Base-by-base conservation (phyloP, 108 stramenopile genomes). In the Epipyxis sp. region DNA sequence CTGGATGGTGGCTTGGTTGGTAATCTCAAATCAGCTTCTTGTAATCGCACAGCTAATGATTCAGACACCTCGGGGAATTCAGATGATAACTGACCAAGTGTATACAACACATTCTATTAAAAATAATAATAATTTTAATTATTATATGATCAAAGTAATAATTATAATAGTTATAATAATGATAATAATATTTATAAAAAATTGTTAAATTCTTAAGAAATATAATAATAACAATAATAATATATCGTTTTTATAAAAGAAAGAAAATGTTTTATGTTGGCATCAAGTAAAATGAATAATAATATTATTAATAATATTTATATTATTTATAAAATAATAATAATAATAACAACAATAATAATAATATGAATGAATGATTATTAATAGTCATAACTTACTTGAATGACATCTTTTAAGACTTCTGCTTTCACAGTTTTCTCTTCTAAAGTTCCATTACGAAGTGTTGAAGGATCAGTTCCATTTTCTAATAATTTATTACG, bases 31-130 rank as follows among this genome's bases (percentile, higher is more conserved):
- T 65, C 61, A 29, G 61, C 61, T 6, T 65, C 61, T 37, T 10
- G 34, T 37, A 65, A 25, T 32, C 61, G 61, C 61, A 32, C 20
- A 32, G 61, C 35, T 10, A 91, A 78, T 27, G 71, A 80, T 42
- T 90, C 87, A 30, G 82, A 77, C 32, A 91, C 84, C 69, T 90
- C 89, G 25, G 89, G 89, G 59, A 90, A 91, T 86, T 91, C 89
- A 39, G 85, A 71, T 40, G 85, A 81, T 44, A 91, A 87, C 79
- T 91, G 89, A 0, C 87, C 80, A 1, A 91, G 81, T 29, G 90
- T 82, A 82, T 87, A 81, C 46, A 87, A 79, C 44, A 91, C 88
- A 44, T 72, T 80, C 45, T 85, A 50, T 13, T 20, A 50, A 6
- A 67, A 67, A 67, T 6, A 67, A 6, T 20, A 42, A 6, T 20